phyloP scores from a whole-genome alignment of 75 land plant genomes.

The Selaginella tamariscina region DNA sequence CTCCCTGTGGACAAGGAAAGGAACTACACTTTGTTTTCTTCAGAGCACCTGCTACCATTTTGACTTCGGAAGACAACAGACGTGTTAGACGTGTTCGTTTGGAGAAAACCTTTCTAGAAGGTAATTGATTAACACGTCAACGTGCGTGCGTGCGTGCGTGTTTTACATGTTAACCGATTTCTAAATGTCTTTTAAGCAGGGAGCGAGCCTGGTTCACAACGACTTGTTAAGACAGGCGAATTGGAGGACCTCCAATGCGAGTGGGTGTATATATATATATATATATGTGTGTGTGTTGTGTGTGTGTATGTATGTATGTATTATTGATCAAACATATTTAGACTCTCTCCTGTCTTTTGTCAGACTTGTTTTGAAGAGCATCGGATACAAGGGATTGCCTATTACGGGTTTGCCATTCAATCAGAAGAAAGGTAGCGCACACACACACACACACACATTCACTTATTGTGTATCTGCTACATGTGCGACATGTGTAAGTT shows the following conservation, averaged over 20 bases:
- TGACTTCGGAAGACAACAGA: conserved; percentile 31
- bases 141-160: too few relatives aligned
- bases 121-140: conserved; percentile 15
- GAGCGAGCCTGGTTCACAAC: background rate
- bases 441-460: too few relatives aligned
- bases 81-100: conserved; percentile 49
- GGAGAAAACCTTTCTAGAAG: conserved; percentile 75
- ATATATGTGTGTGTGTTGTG: too few relatives aligned
- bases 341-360: too few relatives aligned
- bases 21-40: conserved; percentile 83
- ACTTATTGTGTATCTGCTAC: too few relatives aligned
- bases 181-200: background rate
- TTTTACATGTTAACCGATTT: background rate
- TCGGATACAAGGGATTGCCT: conserved; percentile 85
- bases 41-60: conserved; percentile 50
- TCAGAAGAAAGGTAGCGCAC: conserved; percentile 45
- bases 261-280: too few relatives aligned
- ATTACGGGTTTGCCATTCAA: conserved; percentile 77
- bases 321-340: too few relatives aligned
- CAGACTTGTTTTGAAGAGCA: conserved; percentile 84
- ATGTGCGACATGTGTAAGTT: too few relatives aligned
- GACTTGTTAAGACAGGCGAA: conserved; percentile 52
- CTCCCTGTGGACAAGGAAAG: conserved; percentile 29
- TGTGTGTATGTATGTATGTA: too few relatives aligned
- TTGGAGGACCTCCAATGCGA: conserved; percentile 63